These are phyloP conservation scores for Dendryphion nanum DNA, from an alignment of 2,329 filamentous ascomycete species.

Conservation along the genomic window DNA sequence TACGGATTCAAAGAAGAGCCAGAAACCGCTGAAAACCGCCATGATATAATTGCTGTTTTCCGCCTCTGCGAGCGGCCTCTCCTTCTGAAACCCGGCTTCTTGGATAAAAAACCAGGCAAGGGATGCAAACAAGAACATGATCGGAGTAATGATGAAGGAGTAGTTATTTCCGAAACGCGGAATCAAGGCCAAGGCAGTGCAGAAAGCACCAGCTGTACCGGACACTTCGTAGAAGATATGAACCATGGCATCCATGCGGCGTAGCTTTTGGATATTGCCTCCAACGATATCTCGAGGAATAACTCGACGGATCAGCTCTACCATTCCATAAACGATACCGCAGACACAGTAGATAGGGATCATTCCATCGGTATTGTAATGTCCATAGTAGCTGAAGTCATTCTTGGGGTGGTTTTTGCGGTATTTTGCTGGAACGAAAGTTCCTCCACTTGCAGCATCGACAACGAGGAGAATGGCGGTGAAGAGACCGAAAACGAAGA, in stretches of 20 bases:
- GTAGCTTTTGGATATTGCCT: constrained; percentile 51
- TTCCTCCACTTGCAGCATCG: constrained; percentile 50
- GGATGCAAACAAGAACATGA: constrained; percentile 46
- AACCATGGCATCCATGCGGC: constrained; percentile 47
- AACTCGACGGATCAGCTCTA: constrained; percentile 52
- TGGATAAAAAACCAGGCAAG: constrained; percentile 49
- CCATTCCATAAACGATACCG: constrained; percentile 48
- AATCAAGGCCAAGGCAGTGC: constrained; percentile 51
- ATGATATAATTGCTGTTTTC: constrained; percentile 37
- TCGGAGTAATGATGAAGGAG: constrained; percentile 52
- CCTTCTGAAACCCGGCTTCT: constrained; percentile 35
- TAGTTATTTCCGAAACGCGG: constrained; percentile 52
- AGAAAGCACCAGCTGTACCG: constrained; percentile 49
- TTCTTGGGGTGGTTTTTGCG: constrained; percentile 30
- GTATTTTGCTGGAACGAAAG: constrained; percentile 31
- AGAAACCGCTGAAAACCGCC: constrained; percentile 41
- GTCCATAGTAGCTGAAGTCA: constrained; percentile 48
- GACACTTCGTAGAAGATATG: constrained; percentile 52
- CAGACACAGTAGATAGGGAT: constrained; percentile 49
- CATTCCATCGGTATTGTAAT: constrained; percentile 51
- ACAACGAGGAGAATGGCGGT: constrained; percentile 50
- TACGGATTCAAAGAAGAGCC: constrained; percentile 48
- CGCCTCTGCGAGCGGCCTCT: constrained; percentile 21
- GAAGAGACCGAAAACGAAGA: constrained; percentile 48
- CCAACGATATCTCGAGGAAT: constrained; percentile 54